These are phyloP conservation scores for Moricandia arvensis DNA, from an alignment of 345 rosid genomes.

Conservation along the genomic window DNA sequence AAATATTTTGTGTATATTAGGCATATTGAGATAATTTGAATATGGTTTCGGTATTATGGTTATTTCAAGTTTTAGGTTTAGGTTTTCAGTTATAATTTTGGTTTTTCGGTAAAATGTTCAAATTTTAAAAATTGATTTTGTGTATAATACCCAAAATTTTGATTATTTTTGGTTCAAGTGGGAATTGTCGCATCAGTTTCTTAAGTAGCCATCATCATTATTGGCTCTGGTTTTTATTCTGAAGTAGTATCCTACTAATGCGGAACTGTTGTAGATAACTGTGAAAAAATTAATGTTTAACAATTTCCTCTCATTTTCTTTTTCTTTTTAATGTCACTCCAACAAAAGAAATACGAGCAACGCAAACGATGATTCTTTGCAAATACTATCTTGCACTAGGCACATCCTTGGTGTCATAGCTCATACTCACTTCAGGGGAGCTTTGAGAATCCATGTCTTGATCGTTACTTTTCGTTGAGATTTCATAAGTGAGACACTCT, in stretches of 20 bases:
- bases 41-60: no score
- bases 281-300: not conserved
- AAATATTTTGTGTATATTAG: no score
- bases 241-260: not conserved
- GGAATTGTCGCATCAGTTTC: not conserved
- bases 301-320: not conserved
- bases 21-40: no score
- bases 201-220: not conserved
- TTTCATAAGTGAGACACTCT: constrained; percentile 30
- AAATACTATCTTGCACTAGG: constrained; percentile 13
- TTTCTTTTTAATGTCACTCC: not conserved
- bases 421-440: not conserved
- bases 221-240: not conserved
- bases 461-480: not conserved
- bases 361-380: not conserved
- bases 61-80: no score
- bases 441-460: constrained; percentile 5
- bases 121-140: no score
- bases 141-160: no score
- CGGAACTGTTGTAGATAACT: not conserved
- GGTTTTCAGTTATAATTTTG: no score
- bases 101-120: no score
- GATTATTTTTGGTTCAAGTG: not conserved
- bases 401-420: not conserved
- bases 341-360: not conserved